Base-by-base conservation (phyloP, 2,329 filamentous ascomycete genomes). In the Cladorrhinum sp. region DNA sequence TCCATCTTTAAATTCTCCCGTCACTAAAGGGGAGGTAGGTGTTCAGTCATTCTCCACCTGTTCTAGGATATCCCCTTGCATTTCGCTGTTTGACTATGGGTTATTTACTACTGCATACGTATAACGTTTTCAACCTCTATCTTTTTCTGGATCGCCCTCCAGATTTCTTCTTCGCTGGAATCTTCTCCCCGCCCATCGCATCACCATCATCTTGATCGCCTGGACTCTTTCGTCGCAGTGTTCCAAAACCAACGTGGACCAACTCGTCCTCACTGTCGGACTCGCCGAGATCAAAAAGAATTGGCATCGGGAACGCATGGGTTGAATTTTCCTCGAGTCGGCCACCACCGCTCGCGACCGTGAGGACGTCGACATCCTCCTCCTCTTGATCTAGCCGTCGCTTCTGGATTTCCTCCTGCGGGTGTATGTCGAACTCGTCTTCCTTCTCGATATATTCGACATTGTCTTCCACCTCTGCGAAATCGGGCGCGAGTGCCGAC, bases 341-440 rank as follows among this genome's bases (percentile, higher is more conserved):
- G 20, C 79, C 84, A 23, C 79, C 82, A 69, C 87, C 86, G 26
- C 83, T 89, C 50, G 91, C 80, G 0, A 46, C 33, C 16, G 90
- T 93, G 60, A 97, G 77, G 1, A 97, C 92, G 70, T 99, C 95
- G 3, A 98, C 88, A 61, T 92, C 88, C 73, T 98, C 95, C 69
- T 98, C 95, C 75, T 99, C 95, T 12, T 89, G 83, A 72, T 98
- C 93, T 1, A 98, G 81, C 49, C 93, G 86, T 28, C 94, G 86
- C 74, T 96, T 94, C 72, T 96, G 92, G 59, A 98, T 88, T 74
- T 98, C 94, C 72, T 97, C 94, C 61, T 94, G 89, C 0, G 92
- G 92, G 72, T 98, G 95, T 60, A 98, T 96, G 74, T 99, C 96
- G 69, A 99, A 99, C 72, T 99, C 95, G 73, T 99, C 95, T 76